Percentiles rank a stretch among this genome's conserved stretches.
These are phyloP conservation scores for Alternaria gansuensis DNA, from an alignment of 2,329 filamentous ascomycete genomes.

Conservation along the genomic window DNA sequence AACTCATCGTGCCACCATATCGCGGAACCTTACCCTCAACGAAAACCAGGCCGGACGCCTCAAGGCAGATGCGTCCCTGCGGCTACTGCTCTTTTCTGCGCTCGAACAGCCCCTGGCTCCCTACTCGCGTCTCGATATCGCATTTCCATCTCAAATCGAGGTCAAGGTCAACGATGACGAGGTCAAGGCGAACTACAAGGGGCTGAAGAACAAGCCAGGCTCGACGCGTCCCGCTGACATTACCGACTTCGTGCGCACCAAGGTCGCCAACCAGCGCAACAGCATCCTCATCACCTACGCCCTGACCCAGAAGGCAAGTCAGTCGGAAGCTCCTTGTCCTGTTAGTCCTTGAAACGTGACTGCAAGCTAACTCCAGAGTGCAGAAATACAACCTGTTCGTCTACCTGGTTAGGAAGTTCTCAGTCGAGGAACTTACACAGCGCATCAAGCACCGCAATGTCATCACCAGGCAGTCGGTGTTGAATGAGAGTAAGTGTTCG, in stretches of 20 bases:
- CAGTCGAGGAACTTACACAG: slow-evolving; percentile 75
- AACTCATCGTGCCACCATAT: slow-evolving; percentile 65
- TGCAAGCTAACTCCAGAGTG: slow-evolving; percentile 27
- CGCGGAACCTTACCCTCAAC: slow-evolving; percentile 67
- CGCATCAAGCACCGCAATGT: slow-evolving; percentile 72
- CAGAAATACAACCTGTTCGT: slow-evolving; percentile 66
- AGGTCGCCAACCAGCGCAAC: slow-evolving; percentile 74
- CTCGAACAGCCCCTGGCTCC: slow-evolving; percentile 59
- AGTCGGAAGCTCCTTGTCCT: slow-evolving; percentile 38
- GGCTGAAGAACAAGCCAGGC: slow-evolving; percentile 94
- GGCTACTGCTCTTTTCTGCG: slow-evolving; percentile 86
- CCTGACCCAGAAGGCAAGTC: slow-evolving; percentile 80
- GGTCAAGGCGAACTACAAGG: slow-evolving; percentile 90
- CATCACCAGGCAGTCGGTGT: slow-evolving; percentile 81
- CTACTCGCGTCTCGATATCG: slow-evolving; percentile 67
- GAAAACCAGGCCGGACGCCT: slow-evolving; percentile 65
- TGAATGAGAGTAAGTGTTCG: slow-evolving; percentile 74
- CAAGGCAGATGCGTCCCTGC: slow-evolving; percentile 67
- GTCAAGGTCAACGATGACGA: slow-evolving; percentile 89
- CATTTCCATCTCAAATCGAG: slow-evolving; percentile 92
- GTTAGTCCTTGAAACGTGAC: not conserved
- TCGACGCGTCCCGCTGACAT: slow-evolving; percentile 94
- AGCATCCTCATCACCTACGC: slow-evolving; percentile 89
- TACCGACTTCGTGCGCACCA: slow-evolving; percentile 76
- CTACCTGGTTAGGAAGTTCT: slow-evolving; percentile 77